Evolutionary conservation across 768 basidiomycete species (phyloP).

Genomic region (Mycena metata): DNA sequence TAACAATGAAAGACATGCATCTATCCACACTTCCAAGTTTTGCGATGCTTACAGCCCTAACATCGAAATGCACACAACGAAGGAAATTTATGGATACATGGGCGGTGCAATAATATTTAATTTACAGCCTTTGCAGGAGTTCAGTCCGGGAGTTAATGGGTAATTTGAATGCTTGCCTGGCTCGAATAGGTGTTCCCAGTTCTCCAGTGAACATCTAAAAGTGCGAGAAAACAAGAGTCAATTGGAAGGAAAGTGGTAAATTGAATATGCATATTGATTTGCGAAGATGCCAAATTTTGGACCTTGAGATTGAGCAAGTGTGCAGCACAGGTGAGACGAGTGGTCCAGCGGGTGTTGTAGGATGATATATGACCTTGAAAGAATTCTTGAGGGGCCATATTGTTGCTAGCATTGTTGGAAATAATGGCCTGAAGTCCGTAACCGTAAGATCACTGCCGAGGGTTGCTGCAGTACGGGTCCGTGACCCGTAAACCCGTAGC

Average conservation of each 20-base stretch:
- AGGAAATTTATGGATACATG: not conserved
- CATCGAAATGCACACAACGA: too few species aligned
- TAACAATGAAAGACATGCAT: too few species aligned
- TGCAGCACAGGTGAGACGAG: conserved; percentile 1
- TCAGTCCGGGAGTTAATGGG: conserved; percentile 7
- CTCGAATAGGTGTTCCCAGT: not conserved
- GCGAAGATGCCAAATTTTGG: not conserved
- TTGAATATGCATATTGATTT: conserved; percentile 6
- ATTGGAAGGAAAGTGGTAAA: conserved; percentile 6
- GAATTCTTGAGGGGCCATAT: not conserved
- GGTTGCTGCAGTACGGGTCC: too few species aligned
- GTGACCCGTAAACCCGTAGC: too few species aligned
- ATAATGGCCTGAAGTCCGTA: not conserved
- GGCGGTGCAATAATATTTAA: not conserved
- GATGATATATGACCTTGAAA: not conserved
- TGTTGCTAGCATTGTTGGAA: conserved; percentile 6
- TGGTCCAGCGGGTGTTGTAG: conserved; percentile 7
- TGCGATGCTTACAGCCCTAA: too few species aligned
- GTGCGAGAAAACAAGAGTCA: not conserved
- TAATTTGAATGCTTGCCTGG: conserved; percentile 5
- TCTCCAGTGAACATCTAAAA: conserved; percentile 8
- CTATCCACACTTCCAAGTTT: too few species aligned
- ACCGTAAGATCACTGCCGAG: too few species aligned
- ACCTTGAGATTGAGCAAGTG: conserved; percentile 10
- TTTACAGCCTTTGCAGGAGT: conserved; percentile 3